Evolutionary conservation across 148 eudicot genomes (phyloP), one percentile per base, ranked within the genome.

Genomic region (Spergularia marina): DNA sequence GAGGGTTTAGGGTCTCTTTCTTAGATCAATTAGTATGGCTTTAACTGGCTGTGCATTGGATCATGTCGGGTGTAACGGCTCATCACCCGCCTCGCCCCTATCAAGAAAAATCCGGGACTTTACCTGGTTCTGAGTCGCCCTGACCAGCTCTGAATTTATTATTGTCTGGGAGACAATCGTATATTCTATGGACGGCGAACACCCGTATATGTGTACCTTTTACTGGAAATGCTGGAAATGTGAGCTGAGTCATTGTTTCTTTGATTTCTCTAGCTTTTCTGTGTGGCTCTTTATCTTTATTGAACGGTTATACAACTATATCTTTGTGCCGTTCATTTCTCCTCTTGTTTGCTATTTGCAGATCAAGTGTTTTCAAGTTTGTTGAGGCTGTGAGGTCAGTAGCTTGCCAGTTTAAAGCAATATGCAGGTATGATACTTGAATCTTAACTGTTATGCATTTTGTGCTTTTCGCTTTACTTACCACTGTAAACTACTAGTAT

Each of bases 351-450:
- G 21, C 41, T 51, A n/a, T 70, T 4, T 68, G 82, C 77, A 79
- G 82, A 44, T 61, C 17, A 2, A 40, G 59, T 59, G 12, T 53
- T 30, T n/a, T 63, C 54, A 20, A 62, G 15, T 25, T 63, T 16
- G 53, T 23, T 53, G 74, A 73, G 60, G 49, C 10, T 57, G 18
- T 40, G 52, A 59, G 47, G 51, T 79, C 72, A 20, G 47, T 47
- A 15, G 44, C 72, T 16, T 20, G 73, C 53, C 70, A 64, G 71
- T 25, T 57, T 11, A 21, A 39, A 61, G 53, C 17, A 79, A 74
- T 69, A 80, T 80, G 82, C 82, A 80, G 82, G 82, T 80, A 54
- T 47, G 68, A 3, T 56, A 65, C 36, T 59, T 6, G 8, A 7
- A 55, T 4, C 53, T 74, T 69, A 16, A 17, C 41, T 69, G 7